Evolutionary conservation across 352 stramenopile species (phyloP), one percentile per base, ranked within the genome.

Genomic region (Phytophthora tentaculata): DNA sequence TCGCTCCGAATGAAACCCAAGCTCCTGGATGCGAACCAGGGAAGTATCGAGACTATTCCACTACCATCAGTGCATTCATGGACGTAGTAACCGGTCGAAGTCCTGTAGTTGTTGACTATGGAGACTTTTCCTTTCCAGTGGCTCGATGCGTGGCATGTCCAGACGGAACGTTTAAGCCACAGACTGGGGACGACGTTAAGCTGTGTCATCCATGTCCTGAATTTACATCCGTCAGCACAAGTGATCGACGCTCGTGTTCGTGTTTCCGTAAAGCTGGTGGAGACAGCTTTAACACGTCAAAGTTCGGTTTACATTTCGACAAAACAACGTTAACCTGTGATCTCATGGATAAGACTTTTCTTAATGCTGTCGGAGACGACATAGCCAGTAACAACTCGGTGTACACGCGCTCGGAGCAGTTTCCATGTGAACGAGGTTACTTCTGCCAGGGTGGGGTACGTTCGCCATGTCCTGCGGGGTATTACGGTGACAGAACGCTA

Each of bases 81-180:
- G 64, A 88, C 35, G 16, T 84, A 2, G 57, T 80, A 16, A 90
- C 82, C 0, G 69, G 73, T 9, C 71, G 66, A 12, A 88, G 77
- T 26, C 71, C 77, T 3, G 48, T 94, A 9, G 39, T 56, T 35
- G 84, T 94, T 24, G 82, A 78, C 64, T 92, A 92, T 47, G 79
- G 86, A 13, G 86, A 90, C 50, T 52, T 58, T 16, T 65, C 67
- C 2, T 94, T 76, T 45, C 82, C 79, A 35, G 81, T 90, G 16
- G 83, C 80, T 0, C 19, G 69, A 29, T 97, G 89, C 37, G 63
- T 84, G 14, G 19, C 63, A 17, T 97, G 88, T 58, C 88, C 88
- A 2, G 28, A 72, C 0, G 84, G 85, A 5, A 95, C 81, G 0
- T 96, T 94, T 70, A 97, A 97, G 58, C 26, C 61, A 10, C 49